These are phyloP conservation scores for Nevesoporus exiguus DNA, from an alignment of 768 basidiomycete genomes.

Conservation along the genomic window DNA sequence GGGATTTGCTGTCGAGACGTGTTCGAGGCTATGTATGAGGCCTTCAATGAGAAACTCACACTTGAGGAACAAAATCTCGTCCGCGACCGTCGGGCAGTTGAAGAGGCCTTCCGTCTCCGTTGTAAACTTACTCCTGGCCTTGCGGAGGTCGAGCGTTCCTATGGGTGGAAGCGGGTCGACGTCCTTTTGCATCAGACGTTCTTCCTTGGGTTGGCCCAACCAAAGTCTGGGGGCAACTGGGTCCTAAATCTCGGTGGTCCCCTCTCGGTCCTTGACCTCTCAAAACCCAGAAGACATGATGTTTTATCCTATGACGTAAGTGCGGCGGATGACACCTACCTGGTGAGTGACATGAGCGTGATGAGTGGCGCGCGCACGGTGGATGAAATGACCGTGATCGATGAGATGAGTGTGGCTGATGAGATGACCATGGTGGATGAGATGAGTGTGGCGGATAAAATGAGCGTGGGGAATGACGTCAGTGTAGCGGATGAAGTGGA, in stretches of 20 bases:
- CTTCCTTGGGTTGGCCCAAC: constrained; percentile 49
- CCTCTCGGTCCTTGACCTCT: constrained; percentile 4
- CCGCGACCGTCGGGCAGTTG: constrained; percentile 31
- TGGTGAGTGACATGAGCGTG: too few relatives aligned
- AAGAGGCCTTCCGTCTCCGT: constrained; percentile 43
- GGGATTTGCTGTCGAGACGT: constrained; percentile 56
- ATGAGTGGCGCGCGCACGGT: too few relatives aligned
- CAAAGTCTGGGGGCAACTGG: constrained; percentile 35
- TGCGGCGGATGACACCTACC: too few relatives aligned
- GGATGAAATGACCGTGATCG: too few relatives aligned
- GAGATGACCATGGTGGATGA: too few relatives aligned
- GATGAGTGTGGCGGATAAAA: too few relatives aligned
- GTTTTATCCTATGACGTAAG: too few relatives aligned
- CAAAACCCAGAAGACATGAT: not conserved
- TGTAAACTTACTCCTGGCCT: constrained; percentile 42
- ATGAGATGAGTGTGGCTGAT: too few relatives aligned
- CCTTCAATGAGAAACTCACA: constrained; percentile 44
- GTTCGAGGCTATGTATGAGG: constrained; percentile 53
- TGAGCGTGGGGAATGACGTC: too few relatives aligned
- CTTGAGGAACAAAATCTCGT: constrained; percentile 40
- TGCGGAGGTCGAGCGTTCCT: constrained; percentile 38
- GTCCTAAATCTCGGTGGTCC: constrained; percentile 28
- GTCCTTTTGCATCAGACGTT: constrained; percentile 48
- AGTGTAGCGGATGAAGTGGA: too few relatives aligned
- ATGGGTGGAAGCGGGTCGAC: constrained; percentile 57